Base-by-base conservation (phyloP, 768 basidiomycete species). In the Tricholoma sp. region DNA sequence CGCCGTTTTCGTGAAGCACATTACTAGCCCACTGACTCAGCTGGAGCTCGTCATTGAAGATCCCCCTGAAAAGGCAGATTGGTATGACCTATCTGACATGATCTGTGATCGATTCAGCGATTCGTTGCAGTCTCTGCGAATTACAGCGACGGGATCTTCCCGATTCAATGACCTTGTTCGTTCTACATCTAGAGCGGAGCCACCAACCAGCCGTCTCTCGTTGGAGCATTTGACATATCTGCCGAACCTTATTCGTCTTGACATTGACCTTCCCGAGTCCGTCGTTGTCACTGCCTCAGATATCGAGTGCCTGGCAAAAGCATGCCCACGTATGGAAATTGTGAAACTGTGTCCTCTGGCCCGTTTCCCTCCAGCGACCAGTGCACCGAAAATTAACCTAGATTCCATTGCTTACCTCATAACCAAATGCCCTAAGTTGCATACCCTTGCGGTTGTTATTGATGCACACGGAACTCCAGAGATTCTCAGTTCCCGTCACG, bases 141-240 rank as follows among this genome's bases (percentile, higher is more conserved):
- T 91, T 60, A 72, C 78, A 21, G 86, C 88, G 5, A 84, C 83
- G 0, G 83, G 86, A 16, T 80, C 86, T 21, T 83, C 83, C n/a
- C 83, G 89, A 55, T 95, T 91, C 75, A 79, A 81, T 4, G 91
- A 94, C 60, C 80, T 95, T 47, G 83, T 89, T 51, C 85, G 91
- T 55, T 88, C 90, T 8, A 86, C 88, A 4, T 78, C 84, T 29
- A 78, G 85, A 59, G 83, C 77, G 18, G 88, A 88, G 59, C 77
- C 82, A 21, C 78, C 85, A 11, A 76, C 80, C 49, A 78, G 76
- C 29, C 80, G 80, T 56, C 80, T 91, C 22, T 79, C 86, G 16
- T 76, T 91, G 53, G 80, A 84, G 60, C 71, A 80, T 57, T 69
- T 91, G 22, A 72, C 74, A 18, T 72, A 72, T 41, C 76, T 91